Conservation (phyloP, 441 rosid genomes). For the Pelargonium myrrhifolium region DNA sequence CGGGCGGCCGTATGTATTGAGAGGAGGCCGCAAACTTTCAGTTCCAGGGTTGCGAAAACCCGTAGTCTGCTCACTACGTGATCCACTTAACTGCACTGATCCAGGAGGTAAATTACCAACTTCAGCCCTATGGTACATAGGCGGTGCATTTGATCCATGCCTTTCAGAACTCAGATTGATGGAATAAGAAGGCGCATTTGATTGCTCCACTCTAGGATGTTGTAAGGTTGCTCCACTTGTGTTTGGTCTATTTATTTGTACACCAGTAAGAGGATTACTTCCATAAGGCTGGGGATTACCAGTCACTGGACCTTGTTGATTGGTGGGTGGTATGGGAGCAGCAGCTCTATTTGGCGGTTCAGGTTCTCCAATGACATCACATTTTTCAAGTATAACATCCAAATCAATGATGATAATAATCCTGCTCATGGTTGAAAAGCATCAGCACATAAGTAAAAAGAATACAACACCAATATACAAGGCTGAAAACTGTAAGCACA, state of each 20-base stretch:
- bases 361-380: constrained; percentile 47
- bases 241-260: constrained; percentile 25
- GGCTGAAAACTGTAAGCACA: background rate
- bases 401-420: constrained; percentile 53
- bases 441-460: background rate
- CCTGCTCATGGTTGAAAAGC: constrained; percentile 29
- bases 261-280: constrained; percentile 19
- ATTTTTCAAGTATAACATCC: constrained; percentile 41
- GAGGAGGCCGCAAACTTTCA: constrained; percentile 33
- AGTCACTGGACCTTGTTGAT: constrained; percentile 23
- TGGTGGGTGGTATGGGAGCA: constrained; percentile 25
- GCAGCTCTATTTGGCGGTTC: constrained; percentile 26
- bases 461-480: background rate
- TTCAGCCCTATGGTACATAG: constrained; percentile 29
- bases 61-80: constrained; percentile 26
- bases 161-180: constrained; percentile 28
- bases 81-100: constrained; percentile 28
- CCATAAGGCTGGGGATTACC: constrained; percentile 25
- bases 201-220: constrained; percentile 32
- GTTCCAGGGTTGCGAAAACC: constrained; percentile 34
- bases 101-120: constrained; percentile 28
- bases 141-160: constrained; percentile 25
- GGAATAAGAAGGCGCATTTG: constrained; percentile 20
- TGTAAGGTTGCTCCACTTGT: constrained; percentile 21
- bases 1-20: constrained; percentile 25